These are phyloP conservation scores for Acer yangbiense DNA, from an alignment of 345 rosid species.

Conservation along the genomic window DNA sequence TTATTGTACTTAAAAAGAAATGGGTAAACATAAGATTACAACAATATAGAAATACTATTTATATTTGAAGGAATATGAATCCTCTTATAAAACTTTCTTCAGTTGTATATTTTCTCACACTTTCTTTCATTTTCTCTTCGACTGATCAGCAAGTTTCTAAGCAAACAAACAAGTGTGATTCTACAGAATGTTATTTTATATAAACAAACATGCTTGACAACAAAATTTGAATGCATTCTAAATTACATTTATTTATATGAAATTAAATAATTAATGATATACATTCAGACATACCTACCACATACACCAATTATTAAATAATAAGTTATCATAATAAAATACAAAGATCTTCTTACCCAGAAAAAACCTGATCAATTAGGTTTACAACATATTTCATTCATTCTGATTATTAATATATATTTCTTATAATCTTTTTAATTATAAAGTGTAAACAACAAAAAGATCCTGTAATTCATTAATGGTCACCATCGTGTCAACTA, in stretches of 20 bases:
- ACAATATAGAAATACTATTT: not conserved
- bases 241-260: no score
- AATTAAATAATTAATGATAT: no score
- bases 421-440: not conserved
- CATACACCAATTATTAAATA: not conserved
- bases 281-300: no score
- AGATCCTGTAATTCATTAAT: not conserved
- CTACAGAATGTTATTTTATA: no score
- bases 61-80: not conserved
- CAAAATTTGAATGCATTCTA: no score
- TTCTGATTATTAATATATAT: not conserved
- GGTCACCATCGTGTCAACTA: not conserved
- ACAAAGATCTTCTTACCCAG: not conserved
- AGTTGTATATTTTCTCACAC: not conserved
- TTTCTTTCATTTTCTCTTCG: not conserved
- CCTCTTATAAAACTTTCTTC: no score
- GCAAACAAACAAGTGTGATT: no score
- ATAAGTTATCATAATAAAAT: not conserved
- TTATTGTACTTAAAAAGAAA: no score
- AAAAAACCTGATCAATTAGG: not conserved
- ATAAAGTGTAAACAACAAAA: no score
- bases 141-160: not conserved
- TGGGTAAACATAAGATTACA: no score
- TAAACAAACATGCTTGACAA: no score
- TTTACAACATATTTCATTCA: not conserved